Conservation (phyloP, 306 rosid genomes). For the Spatholobus suberectus region DNA sequence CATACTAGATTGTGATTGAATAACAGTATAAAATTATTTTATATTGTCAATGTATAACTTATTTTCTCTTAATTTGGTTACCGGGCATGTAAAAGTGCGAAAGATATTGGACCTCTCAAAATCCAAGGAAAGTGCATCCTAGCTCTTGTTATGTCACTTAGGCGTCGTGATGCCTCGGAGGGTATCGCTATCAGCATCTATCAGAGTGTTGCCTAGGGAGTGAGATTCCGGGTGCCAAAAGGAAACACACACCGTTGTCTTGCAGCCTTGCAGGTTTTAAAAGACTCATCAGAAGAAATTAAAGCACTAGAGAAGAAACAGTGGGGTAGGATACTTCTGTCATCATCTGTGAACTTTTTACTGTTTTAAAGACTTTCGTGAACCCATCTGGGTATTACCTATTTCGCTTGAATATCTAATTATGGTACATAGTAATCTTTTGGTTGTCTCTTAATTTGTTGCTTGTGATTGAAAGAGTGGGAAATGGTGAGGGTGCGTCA, state of each 20-base stretch:
- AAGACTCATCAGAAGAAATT: neutral
- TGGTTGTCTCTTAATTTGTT: neutral
- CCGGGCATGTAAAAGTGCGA: neutral
- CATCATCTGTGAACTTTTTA: neutral
- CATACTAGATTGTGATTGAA: no score
- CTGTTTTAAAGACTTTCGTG: neutral
- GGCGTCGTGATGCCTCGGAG: neutral
- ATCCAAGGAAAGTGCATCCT: neutral
- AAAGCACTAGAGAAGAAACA: neutral
- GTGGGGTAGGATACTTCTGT: neutral
- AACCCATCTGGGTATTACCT: neutral
- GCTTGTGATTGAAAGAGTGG: neutral
- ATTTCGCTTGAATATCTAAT: no score
- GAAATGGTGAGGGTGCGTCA: no score
- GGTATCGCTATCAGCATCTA: neutral
- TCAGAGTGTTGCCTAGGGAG: neutral
- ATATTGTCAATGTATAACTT: no score
- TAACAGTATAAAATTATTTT: no score
- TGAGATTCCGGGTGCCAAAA: neutral
- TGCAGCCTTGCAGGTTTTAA: neutral
- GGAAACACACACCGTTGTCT: neutral
- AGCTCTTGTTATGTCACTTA: neutral
- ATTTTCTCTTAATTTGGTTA: neutral
- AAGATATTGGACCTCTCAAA: neutral
- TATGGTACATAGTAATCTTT: neutral